phyloP scores from a whole-genome alignment of 163 green algal genomes.

The Scenedesmus sp. region DNA sequence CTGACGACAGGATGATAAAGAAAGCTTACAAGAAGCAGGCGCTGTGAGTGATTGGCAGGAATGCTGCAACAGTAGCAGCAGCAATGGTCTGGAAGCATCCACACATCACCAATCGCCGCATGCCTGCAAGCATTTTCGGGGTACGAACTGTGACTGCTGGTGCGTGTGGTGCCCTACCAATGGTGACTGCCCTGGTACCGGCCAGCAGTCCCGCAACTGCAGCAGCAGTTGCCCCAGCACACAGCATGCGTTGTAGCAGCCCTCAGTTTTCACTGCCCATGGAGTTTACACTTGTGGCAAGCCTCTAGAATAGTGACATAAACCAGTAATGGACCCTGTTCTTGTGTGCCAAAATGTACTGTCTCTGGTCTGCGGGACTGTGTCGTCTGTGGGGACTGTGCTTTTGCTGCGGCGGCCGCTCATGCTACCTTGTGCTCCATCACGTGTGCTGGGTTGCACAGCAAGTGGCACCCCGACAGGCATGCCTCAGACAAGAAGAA shows the following conservation, averaged over 20 bases:
- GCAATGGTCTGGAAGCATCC: neutral
- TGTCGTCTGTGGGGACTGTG: too few relatives aligned
- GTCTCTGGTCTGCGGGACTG: too few relatives aligned
- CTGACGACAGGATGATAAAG: conserved; percentile 84
- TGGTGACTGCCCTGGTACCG: neutral
- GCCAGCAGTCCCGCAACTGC: neutral
- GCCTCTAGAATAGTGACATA: too few relatives aligned
- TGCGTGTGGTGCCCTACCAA: neutral
- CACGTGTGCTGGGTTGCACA: neutral
- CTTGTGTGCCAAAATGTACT: too few relatives aligned
- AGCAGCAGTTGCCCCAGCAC: neutral
- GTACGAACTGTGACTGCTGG: neutral
- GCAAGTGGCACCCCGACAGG: conserved; percentile 89
- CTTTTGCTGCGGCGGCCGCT: too few relatives aligned
- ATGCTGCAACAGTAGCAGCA: conserved; percentile 10
- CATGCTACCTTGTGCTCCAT: neutral
- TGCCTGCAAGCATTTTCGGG: neutral
- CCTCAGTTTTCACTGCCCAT: too few relatives aligned
- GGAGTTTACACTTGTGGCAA: too few relatives aligned
- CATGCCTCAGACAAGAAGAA: conserved; percentile 86
- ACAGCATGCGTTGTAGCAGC: neutral
- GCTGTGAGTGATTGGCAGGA: conserved; percentile 66
- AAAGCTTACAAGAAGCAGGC: conserved; percentile 83
- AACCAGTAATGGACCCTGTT: too few relatives aligned
- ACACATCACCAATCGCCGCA: neutral